Evolutionary conservation across 2,329 filamentous ascomycete genomes (phyloP).

Genomic region (Alternaria metachromatica): DNA sequence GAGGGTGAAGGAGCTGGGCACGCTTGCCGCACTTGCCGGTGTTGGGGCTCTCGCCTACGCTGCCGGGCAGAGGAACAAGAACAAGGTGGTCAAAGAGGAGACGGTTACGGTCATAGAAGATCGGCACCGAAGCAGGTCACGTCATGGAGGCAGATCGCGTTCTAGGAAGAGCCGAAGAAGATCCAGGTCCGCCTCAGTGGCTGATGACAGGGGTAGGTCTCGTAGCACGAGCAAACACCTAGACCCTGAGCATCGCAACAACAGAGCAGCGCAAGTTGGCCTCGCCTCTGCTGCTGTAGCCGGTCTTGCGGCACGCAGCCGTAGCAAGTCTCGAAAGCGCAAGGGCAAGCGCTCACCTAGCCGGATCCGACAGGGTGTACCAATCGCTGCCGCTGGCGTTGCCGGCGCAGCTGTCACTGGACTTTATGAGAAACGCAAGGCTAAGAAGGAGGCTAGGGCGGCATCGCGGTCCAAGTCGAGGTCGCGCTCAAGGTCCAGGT

Average conservation of each 20-base stretch:
- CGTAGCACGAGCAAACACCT: slow-evolving; percentile 54
- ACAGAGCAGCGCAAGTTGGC: slow-evolving; percentile 67
- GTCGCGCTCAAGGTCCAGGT: slow-evolving; percentile 54
- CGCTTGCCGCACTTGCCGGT: slow-evolving; percentile 66
- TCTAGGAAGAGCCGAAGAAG: slow-evolving; percentile 43
- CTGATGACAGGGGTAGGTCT: slow-evolving; percentile 36
- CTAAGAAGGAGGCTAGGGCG: slow-evolving; percentile 62
- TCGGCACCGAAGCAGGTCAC: slow-evolving; percentile 47
- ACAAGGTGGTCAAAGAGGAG: slow-evolving; percentile 49
- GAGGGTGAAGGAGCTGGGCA: slow-evolving; percentile 61
- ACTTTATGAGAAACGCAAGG: slow-evolving; percentile 68
- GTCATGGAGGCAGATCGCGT: slow-evolving; percentile 46
- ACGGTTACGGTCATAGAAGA: slow-evolving; percentile 53
- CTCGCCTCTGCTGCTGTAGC: slow-evolving; percentile 68
- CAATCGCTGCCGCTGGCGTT: slow-evolving; percentile 66
- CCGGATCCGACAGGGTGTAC: slow-evolving; percentile 62
- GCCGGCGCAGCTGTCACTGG: slow-evolving; percentile 67
- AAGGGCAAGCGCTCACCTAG: slow-evolving; percentile 62
- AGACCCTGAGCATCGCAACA: slow-evolving; percentile 61
- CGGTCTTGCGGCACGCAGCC: slow-evolving; percentile 64
- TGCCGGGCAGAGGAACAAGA: slow-evolving; percentile 55
- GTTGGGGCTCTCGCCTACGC: slow-evolving; percentile 66
- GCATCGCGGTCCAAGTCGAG: slow-evolving; percentile 49
- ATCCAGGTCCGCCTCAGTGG: slow-evolving; percentile 47
- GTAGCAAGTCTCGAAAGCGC: slow-evolving; percentile 64